Base-by-base conservation (phyloP, 1,284 basidiomycete species). In the Cerioporus squamosus region DNA sequence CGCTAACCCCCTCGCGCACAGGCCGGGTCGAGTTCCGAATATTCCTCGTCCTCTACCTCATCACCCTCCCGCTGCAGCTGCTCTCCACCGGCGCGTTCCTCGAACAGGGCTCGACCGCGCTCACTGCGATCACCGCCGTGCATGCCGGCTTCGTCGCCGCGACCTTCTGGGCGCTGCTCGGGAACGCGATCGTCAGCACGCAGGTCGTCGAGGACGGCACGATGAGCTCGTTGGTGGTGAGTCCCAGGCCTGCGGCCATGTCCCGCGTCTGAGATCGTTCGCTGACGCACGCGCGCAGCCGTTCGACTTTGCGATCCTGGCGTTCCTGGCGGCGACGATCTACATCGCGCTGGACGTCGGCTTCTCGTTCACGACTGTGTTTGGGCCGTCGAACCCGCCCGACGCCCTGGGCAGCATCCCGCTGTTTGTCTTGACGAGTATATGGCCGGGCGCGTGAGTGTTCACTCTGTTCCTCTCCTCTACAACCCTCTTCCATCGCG, bases 151-250 rank as follows among this genome's bases (percentile, higher is more conserved):
- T 87, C 20, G 83, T 94, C 31, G 86, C 84, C 5, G 80, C 87
- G 4, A 73, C 91, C 0, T 94, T 93, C 68, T 94, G 91, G 90
- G 68, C 85, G 3, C 77, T 95, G 51, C 76, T 95, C 46, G 90
- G 81, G 26, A 95, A 94, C 72, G 91, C 81, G 4, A 73, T 95
- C 53, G 83, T 96, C 23, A 88, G 91, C 33, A 91, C 90, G 10
- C 93, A 95, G 72, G 71, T 94, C 26, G 87, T 92, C 50, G 90
- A 93, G 66, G 94, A 95, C 67, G 93, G 93, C 10, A 92, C 92
- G 0, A 76, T 86, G 20, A 84, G 83, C 61, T 84, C 86, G 54
- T 61, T 93, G 29, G 76, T 91, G 53, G 90, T 92, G 58, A 29
- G 29, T 29, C 26, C 26, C 9, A 6, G 26, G 5, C 64, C 87